Conservation (phyloP, 805 yeast genomes). For the Torulaspora microellipsoides region DNA sequence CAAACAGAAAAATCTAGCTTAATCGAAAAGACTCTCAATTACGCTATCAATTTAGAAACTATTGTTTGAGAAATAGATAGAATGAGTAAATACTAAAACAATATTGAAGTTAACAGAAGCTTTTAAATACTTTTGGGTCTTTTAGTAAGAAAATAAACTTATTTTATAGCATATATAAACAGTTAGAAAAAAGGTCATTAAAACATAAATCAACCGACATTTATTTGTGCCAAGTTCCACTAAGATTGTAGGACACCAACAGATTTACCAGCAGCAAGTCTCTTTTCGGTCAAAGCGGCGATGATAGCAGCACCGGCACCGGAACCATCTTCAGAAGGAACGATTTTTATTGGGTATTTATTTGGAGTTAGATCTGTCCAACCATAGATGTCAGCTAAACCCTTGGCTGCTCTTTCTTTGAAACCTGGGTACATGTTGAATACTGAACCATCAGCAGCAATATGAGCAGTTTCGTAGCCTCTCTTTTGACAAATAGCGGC, state of each 20-base stretch:
- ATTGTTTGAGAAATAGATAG: constrained; percentile 51
- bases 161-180: constrained; percentile 4
- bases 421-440: constrained; percentile 91
- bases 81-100: not conserved
- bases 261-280: constrained; percentile 66
- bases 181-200: constrained; percentile 11
- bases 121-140: not conserved
- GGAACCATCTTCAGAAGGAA: constrained; percentile 96
- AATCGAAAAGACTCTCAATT: constrained; percentile 70
- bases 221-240: constrained; percentile 3
- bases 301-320: constrained; percentile 99
- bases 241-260: constrained; percentile 45
- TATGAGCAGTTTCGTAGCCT: constrained; percentile 68
- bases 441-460: constrained; percentile 97
- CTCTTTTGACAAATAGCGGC: constrained; percentile 91
- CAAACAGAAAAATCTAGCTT: constrained; percentile 31
- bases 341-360: constrained; percentile 74
- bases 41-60: constrained; percentile 89
- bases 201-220: constrained; percentile 5
- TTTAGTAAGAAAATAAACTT: not conserved
- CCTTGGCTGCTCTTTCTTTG: constrained; percentile 83
- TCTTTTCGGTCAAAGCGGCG: constrained; percentile 86
- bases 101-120: not conserved
- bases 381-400: constrained; percentile 80
- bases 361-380: constrained; percentile 51